Base-by-base conservation (phyloP, 2,329 filamentous ascomycete genomes). In the Zopfia rhizophila region DNA sequence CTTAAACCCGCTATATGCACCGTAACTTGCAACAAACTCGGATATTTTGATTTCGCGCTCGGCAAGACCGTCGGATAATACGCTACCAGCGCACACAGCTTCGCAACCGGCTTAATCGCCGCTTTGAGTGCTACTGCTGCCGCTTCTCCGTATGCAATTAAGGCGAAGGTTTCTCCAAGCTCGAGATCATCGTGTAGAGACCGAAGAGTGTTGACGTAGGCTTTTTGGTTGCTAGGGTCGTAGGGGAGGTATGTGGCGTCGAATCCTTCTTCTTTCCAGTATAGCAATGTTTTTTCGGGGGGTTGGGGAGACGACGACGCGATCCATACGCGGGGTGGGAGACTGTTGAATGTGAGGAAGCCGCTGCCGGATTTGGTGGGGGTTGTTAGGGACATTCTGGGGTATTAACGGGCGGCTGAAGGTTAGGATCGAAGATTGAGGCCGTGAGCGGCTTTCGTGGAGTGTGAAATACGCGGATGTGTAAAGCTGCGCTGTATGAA, bases 191-290 rank as follows among this genome's bases (percentile, higher is more conserved):
- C 66, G 45, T 68, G 65, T 5, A 78, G 60, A 27, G 61, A 58
- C 24, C 67, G 63, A 10, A 78, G 46, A 6, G 60, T 51, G 5
- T 51, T 59, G 12, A 56, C 50, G 58, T 73, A 76, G 12, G 55
- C 38, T 27, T 67, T 61, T 19, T 61, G 55, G 3, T 56, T 43
- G 30, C 48, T 55, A 3, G 61, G 46, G 16, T 17, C 30, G 53
- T 66, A 66, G 2, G 72, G 68, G 3, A 77, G 57, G 44, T 73
- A 75, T 14, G 56, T 66, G 5, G 69, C 66, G 24, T 73, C 63
- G 65, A 72, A 78, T 45, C 74, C 72, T 59, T 78, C 74, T 46
- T 74, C 68, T 51, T 64, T 63, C 58, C 75, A 72, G 32, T 72
- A 62, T 7, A 72, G 55, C 12, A 77, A 51, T 4, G 69, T 61